Percentiles rank a stretch among this genome's conserved stretches.
Evolutionary conservation across 208 protist genomes (phyloP).

Genomic region (Wallacemonas collosoma): DNA sequence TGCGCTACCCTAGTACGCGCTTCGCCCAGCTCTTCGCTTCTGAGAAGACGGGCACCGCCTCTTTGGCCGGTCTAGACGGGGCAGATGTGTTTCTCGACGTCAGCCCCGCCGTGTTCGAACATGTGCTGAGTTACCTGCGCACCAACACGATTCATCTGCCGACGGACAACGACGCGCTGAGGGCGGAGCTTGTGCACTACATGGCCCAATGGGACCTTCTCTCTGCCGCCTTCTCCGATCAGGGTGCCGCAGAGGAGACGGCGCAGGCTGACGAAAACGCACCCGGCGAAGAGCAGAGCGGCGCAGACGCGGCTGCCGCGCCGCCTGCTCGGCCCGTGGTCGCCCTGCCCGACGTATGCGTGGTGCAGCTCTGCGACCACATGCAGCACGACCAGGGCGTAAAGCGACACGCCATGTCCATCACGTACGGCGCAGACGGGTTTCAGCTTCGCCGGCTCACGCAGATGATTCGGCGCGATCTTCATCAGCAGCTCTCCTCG

Average conservation of each 20-base stretch:
- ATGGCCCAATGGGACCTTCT: constrained; percentile 77
- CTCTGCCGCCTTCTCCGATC: constrained; percentile 51
- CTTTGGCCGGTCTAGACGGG: neutral
- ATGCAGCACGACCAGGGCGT: constrained; percentile 89
- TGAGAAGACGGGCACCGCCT: neutral
- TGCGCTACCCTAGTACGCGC: constrained; percentile 59
- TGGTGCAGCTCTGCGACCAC: constrained; percentile 87
- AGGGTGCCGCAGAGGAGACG: constrained; percentile 1
- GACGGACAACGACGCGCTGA: constrained; percentile 54
- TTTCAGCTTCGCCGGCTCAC: constrained; percentile 77
- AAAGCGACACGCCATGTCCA: constrained; percentile 87
- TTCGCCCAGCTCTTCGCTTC: constrained; percentile 66
- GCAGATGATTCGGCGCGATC: constrained; percentile 68
- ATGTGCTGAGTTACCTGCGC: constrained; percentile 73
- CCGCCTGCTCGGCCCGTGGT: constrained; percentile 10
- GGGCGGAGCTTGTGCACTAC: constrained; percentile 68
- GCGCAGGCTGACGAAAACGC: constrained; percentile 13
- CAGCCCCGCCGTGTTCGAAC: constrained; percentile 77
- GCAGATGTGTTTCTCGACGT: constrained; percentile 80
- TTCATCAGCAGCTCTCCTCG: constrained; percentile 76
- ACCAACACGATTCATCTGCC: constrained; percentile 65
- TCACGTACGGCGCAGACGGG: constrained; percentile 85
- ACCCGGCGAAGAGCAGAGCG: constrained; percentile 15
- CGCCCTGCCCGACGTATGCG: constrained; percentile 77
- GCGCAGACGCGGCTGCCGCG: constrained; percentile 6